Evolutionary conservation across 352 stramenopile species (phyloP).

Genomic region (Phytophthora quininea): DNA sequence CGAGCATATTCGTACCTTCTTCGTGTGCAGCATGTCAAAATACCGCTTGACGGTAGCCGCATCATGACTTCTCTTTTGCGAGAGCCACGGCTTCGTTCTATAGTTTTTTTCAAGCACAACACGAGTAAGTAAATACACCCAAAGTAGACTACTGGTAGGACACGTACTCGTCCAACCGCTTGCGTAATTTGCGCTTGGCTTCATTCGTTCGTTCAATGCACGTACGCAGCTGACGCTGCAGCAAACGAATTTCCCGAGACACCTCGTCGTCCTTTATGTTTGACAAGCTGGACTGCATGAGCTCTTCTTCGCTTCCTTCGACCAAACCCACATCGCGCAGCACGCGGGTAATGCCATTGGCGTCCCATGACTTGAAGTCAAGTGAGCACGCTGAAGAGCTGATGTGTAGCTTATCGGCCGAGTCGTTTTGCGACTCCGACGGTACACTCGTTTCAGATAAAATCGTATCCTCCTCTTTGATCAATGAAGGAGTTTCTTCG

Average conservation of each 20-base stretch:
- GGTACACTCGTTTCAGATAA: too few relatives aligned
- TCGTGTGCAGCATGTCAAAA: constrained; percentile 62
- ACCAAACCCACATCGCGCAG: constrained; percentile 61
- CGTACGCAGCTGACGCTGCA: constrained; percentile 49
- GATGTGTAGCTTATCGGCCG: background rate
- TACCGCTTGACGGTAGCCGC: constrained; percentile 62
- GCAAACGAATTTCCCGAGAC: constrained; percentile 61
- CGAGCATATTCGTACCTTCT: constrained; percentile 49
- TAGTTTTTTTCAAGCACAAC: background rate
- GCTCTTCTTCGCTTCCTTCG: constrained; percentile 36
- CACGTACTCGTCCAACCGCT: constrained; percentile 55
- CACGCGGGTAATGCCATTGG: constrained; percentile 30
- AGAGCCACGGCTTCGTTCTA: constrained; percentile 75
- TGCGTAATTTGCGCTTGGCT: constrained; percentile 60
- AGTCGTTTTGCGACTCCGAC: too few relatives aligned
- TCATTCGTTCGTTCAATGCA: constrained; percentile 64
- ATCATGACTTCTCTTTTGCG: constrained; percentile 46
- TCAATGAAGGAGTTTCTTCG: constrained; percentile 9
- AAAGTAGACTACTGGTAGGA: background rate
- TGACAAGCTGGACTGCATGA: constrained; percentile 29
- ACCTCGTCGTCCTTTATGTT: constrained; percentile 64
- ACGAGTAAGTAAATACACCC: constrained; percentile 3
- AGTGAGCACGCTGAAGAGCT: constrained; percentile 13
- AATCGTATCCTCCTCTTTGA: constrained; percentile 4
- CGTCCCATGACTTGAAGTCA: constrained; percentile 31